Conservation (phyloP, 192 early-diverging fungal genomes). For the Backusella tarrabulga region DNA sequence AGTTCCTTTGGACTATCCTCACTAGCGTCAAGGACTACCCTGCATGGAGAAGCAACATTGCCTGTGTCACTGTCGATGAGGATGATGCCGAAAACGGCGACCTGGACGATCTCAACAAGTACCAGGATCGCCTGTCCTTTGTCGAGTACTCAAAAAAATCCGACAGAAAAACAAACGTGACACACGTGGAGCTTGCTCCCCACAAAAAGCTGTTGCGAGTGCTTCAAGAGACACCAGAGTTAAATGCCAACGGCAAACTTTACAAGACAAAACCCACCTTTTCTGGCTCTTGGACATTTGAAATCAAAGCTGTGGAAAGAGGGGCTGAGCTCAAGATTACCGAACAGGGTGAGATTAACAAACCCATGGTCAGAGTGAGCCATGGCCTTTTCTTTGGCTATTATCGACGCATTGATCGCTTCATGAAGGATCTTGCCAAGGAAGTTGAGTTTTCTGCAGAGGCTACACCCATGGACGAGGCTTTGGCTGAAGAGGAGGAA, state of each 20-base stretch:
- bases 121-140: constrained; percentile 12
- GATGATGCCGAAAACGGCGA: constrained; percentile 4
- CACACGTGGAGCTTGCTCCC: constrained; percentile 18
- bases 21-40: constrained; percentile 27
- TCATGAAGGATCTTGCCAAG: constrained; percentile 31
- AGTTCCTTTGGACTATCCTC: constrained; percentile 21
- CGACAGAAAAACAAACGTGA: constrained; percentile 16
- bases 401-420: constrained; percentile 35
- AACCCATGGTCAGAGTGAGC: constrained; percentile 30
- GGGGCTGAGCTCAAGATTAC: constrained; percentile 23
- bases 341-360: constrained; percentile 32
- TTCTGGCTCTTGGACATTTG: constrained; percentile 35
- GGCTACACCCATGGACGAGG: not conserved
- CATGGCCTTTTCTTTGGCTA: constrained; percentile 31
- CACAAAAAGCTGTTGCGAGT: constrained; percentile 16
- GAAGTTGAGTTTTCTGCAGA: not conserved
- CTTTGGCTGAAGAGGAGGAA: not conserved
- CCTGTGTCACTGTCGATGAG: not conserved
- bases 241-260: not conserved
- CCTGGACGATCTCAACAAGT: not conserved
- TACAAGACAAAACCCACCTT: constrained; percentile 16
- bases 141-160: constrained; percentile 24
- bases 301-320: not conserved
- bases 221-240: constrained; percentile 7
- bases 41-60: constrained; percentile 22